A percentile compares a stretch with the other conserved stretches of the same genome.
Conservation (phyloP, 192 early-diverging fungal species). For the Entophlyctis luteolus region DNA sequence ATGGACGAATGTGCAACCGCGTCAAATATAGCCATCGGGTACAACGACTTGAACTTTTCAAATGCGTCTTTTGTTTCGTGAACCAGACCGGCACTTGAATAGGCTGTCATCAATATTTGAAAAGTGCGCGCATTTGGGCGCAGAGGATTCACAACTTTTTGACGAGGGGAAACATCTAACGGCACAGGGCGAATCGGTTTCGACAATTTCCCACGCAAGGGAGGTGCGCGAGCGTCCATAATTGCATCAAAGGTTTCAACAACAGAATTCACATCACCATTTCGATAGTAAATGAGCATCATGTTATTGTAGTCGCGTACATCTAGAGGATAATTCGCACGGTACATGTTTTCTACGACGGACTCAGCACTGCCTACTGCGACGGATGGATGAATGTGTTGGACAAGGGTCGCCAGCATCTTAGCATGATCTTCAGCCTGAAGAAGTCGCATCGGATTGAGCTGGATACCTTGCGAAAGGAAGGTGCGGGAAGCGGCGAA, state of each 20-base stretch:
- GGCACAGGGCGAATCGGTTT: not conserved
- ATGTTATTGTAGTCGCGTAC: constrained; percentile 26
- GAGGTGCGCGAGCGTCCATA: not conserved
- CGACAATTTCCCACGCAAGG: not conserved
- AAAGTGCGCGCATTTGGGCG: constrained; percentile 13
- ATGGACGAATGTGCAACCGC: not conserved
- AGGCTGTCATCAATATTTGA: constrained; percentile 16
- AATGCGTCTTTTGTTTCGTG: not conserved
- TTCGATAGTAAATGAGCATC: constrained; percentile 15
- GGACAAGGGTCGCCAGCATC: constrained; percentile 4
- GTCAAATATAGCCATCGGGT: constrained; percentile 1
- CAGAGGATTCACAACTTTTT: not conserved
- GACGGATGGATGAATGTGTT: constrained; percentile 2
- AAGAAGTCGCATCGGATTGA: not conserved
- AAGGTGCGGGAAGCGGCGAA: too few relatives aligned
- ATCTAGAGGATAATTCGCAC: not conserved
- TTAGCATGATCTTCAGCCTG: constrained; percentile 6
- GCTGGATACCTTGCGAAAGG: too few relatives aligned
- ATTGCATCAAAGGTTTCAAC: constrained; percentile 12
- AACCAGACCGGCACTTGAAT: constrained; percentile 2
- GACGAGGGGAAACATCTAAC: not conserved
- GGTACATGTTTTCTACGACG: constrained; percentile 11
- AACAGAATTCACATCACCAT: constrained; percentile 11
- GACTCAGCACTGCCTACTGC: constrained; percentile 19
- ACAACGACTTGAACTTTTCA: not conserved